Evolutionary conservation across 371 early-diverging fungal species (phyloP).

Genomic region (Mortierella sp.): DNA sequence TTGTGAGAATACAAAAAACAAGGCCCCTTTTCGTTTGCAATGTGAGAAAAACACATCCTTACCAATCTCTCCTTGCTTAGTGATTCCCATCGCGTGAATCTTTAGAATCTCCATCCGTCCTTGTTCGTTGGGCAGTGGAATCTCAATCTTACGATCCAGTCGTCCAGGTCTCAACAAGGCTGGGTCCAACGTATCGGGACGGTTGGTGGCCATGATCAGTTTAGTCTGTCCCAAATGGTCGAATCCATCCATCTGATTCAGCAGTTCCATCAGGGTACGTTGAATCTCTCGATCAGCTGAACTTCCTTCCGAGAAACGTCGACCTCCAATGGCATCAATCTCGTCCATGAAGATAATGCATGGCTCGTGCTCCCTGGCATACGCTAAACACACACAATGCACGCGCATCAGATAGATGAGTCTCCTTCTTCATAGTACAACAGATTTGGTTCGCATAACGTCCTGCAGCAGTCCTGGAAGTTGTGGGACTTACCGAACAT

Average conservation of each 20-base stretch:
- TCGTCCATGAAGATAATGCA: constrained; percentile 99
- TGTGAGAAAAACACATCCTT: constrained; percentile 16
- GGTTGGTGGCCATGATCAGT: constrained; percentile 99
- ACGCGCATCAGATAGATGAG: no score
- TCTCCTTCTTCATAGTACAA: no score
- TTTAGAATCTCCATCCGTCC: constrained; percentile 99
- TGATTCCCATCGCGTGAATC: constrained; percentile 96
- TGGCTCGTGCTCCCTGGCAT: constrained; percentile 99
- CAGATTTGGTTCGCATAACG: no score
- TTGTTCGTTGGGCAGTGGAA: constrained; percentile 95
- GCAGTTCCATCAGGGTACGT: constrained; percentile 99
- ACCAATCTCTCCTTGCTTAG: constrained; percentile 97
- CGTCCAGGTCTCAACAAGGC: constrained; percentile 99
- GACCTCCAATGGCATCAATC: constrained; percentile 99
- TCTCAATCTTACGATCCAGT: constrained; percentile 99
- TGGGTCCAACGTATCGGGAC: constrained; percentile 99
- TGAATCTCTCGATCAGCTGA: constrained; percentile 99
- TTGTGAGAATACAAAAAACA: no score
- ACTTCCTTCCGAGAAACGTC: constrained; percentile 97
- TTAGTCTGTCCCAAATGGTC: constrained; percentile 99
- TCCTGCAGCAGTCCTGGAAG: no score
- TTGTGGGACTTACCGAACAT: constrained; percentile 99
- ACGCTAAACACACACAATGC: constrained; percentile 99
- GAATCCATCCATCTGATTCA: constrained; percentile 99
- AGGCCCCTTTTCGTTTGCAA: no score